Base-by-base conservation (phyloP, 768 basidiomycete species). In the Hebeloma cylindrosporum region DNA sequence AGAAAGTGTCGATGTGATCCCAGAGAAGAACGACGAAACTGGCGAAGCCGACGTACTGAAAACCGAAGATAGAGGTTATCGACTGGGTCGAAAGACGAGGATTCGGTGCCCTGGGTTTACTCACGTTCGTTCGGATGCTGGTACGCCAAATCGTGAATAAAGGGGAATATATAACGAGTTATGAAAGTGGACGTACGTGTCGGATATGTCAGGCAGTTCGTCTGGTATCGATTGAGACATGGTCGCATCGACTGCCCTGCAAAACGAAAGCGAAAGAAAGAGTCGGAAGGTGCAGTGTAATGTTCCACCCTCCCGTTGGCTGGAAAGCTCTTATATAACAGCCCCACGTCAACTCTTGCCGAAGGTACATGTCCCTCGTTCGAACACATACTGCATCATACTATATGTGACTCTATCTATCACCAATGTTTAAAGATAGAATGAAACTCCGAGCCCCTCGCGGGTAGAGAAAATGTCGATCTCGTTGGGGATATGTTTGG, bases 1-100 rank as follows among this genome's bases (percentile, higher is more conserved):
- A 49, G 30, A 81, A 74, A 0, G 79, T 78, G 45, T 79, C 67
- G 20, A 79, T 51, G 47, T 81, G 79, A 49, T 81, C 79, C 74
- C 76, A 82, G 10, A 82, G 45, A 9, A 83, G 64, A 10, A 76
- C 55, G 1, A 72, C 71, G 53, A 77, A 77, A 50, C 75, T 72
- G 8, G 69, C 70, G 26, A 82, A 61, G 9, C 75, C 80, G 27
- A 82, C 67, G 41, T 68, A 74, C 79, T 83, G 16, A 14, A 40
- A n/a, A 5, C 6, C 17, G n/a, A 16, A 39, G 14, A 28, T 3
- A 34, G 27, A 30, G 16, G 16, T 20, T 3, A n/a, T 4, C 14
- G 5, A 3, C 5, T 26, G 9, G 30, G n/a, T 6, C 7, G 26
- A 28, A 21, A 6, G 8, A 3, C 22, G 14, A 21, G 8, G 27